Evolutionary conservation across 371 early-diverging fungal genomes (phyloP).

Genomic region (Apophysomyces trapeziformis): DNA sequence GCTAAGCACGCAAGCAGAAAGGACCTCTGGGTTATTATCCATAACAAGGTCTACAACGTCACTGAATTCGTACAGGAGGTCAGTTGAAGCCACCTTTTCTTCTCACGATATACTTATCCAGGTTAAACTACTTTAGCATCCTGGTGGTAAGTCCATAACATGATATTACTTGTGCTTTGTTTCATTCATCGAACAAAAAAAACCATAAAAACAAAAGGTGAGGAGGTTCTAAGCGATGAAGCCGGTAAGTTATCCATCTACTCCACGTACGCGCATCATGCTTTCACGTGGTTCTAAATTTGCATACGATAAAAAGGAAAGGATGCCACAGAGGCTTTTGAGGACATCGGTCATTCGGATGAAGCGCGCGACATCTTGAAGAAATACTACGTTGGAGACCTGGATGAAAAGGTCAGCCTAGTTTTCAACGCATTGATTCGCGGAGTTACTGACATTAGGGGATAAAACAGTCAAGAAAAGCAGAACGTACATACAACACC

Average conservation of each 20-base stretch:
- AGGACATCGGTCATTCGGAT: conserved; percentile 91
- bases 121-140: conserved; percentile 32
- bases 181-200: not conserved
- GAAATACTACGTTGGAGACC: conserved; percentile 44
- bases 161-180: not conserved
- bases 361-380: conserved; percentile 57
- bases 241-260: conserved; percentile 39
- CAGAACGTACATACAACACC: conserved; percentile 26
- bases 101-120: not conserved
- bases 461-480: conserved; percentile 28
- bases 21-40: conserved; percentile 73
- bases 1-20: conserved; percentile 57
- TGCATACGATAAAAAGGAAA: conserved; percentile 43
- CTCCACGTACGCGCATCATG: not conserved
- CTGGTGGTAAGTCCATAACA: conserved; percentile 44
- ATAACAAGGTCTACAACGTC: conserved; percentile 86
- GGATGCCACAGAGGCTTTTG: conserved; percentile 87
- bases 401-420: conserved; percentile 40
- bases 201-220: conserved; percentile 38
- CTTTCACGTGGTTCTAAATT: not conserved
- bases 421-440: conserved; percentile 9
- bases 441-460: not conserved
- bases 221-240: conserved; percentile 66
- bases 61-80: conserved; percentile 79
- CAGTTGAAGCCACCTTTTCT: conserved; percentile 11